Evolutionary conservation across 139 green algal species (phyloP), one percentile per base, ranked within the genome.

Genomic region (Chlorella sp.): DNA sequence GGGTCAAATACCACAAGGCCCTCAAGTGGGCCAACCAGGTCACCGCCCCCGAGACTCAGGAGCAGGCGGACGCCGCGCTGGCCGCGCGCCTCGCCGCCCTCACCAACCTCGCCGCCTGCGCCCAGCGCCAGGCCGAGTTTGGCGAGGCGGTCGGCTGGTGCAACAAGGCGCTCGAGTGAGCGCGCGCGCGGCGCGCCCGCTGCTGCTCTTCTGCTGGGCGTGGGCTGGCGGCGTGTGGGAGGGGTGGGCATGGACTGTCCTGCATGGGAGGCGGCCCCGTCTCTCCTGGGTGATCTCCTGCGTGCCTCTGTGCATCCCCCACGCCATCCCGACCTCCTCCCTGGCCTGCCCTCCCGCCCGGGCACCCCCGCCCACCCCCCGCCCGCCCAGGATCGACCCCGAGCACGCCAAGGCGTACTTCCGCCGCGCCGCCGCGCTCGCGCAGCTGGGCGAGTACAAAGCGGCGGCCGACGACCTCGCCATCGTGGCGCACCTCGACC

Each of bases 361-460:
- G 21, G 25, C 25, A 14, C 19, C 29, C 19, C 8, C 25, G 55
- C 27, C 15, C 31, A 21, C 27, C 29, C 61, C 42, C 19, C 67
- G 36, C 19, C 15, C 6, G 31, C 64, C 27, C 74, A 80, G 74
- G 46, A 64, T 67, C 43, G 58, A 85, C 50, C 31, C 58, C 19
- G 46, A 53, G 14, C 55, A 77, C 38, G 67, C 74, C 56, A 85
- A 85, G 70, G 74, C 68, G 25, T 82, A 79, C 73, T 82, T 82
- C 50, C 67, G 80, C 27, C 69, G 74, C 23, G 80, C 80, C 36
- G 59, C 60, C 8, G 41, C 78, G 9, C 19, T 36, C 2, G n/a
- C 53, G 25, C 41, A n/a, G 17, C 41, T 85, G 58, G 75, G 68
- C 6, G 66, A 79, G n/a, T 73, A 66, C 35, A 69, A 73, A 19